Evolutionary conservation across 2,329 filamentous ascomycete genomes (phyloP), one percentile per base, ranked within the genome.

Genomic region (Raffaelea ambrosiae): DNA sequence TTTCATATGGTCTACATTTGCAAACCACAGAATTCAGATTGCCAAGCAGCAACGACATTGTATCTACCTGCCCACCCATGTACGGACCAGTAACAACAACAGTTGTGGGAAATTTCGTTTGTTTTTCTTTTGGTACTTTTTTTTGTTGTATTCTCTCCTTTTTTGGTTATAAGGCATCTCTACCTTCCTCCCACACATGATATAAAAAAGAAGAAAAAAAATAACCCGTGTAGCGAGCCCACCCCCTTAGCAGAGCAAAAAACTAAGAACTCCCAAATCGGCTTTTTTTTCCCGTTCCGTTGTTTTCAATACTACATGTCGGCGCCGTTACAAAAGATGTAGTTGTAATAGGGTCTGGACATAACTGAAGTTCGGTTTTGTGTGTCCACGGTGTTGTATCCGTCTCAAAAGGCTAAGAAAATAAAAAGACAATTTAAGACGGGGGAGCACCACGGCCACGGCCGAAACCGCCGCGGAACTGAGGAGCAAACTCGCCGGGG

Each of bases 391-490:
- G 21, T 22, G 18, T 22, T 36, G 8, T 33, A n/a, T 16, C 19
- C 33, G 19, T 29, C 19, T 40, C 13, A 11, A 42, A n/a, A n/a
- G n/a, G n/a, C n/a, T n/a, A n/a, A n/a, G n/a, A n/a, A n/a, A n/a
- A n/a, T n/a, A n/a, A n/a, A n/a, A n/a, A n/a, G 20, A 58, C 66
- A 59, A 61, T 66, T 76, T 78, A 81, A 64, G 79, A 82, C 60
- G 80, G 73, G 66, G 85, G 81, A 72, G 85, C 77, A 65, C 73
- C 81, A 66, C 87, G 85, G 71, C 88, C 88, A 83, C 88, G 87
- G 68, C 88, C 89, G 69, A 85, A 86, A 66, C 86, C 87, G 77
- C 86, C 85, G 79, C 86, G 87, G 85, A 95, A 95, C 71, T 85
- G 82, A 68, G 89, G 89, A 74, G 85, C 84, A 71, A 93, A 95